A percentile compares a stretch with the other conserved stretches of the same genome.
These are phyloP conservation scores for Neonectria faginata DNA, from an alignment of 2,329 filamentous ascomycete species.

Conservation along the genomic window DNA sequence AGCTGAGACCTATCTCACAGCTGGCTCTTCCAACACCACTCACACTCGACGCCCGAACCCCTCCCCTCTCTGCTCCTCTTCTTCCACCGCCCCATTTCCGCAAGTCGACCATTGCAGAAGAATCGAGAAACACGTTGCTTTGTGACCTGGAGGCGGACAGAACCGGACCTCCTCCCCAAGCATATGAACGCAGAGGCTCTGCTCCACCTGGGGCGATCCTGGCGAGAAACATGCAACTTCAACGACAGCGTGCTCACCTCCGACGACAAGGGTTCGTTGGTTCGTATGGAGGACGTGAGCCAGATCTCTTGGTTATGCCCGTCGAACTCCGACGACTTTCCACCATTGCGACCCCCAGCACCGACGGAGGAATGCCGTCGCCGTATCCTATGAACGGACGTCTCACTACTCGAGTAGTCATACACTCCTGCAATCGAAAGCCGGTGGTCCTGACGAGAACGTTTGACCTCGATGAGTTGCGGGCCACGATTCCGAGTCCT, in stretches of 20 bases:
- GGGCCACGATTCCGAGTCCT: conserved; percentile 58
- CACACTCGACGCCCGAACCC: conserved; percentile 22
- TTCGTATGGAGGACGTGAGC: conserved; percentile 30
- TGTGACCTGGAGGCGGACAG: conserved; percentile 19
- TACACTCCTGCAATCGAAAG: conserved; percentile 52
- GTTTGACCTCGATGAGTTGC: conserved; percentile 62
- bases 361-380: conserved; percentile 23
- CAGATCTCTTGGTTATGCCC: conserved; percentile 45
- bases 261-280: conserved; percentile 34
- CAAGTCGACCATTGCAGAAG: conserved; percentile 36
- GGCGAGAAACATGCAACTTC: conserved; percentile 40
- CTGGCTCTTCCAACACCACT: conserved; percentile 27
- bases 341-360: conserved; percentile 21
- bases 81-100: conserved; percentile 22
- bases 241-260: conserved; percentile 40
- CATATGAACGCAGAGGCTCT: conserved; percentile 37
- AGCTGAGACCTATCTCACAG: conserved; percentile 34
- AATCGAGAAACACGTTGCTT: conserved; percentile 36
- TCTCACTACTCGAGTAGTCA: conserved; percentile 45
- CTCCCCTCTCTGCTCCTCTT: conserved; percentile 41
- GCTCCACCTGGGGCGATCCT: conserved; percentile 32
- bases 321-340: conserved; percentile 41
- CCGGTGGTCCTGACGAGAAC: conserved; percentile 62
- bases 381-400: conserved; percentile 35
- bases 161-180: neutral